Conservation (phyloP, 2,329 filamentous ascomycete species). For the Sphaerulina vaccinii region DNA sequence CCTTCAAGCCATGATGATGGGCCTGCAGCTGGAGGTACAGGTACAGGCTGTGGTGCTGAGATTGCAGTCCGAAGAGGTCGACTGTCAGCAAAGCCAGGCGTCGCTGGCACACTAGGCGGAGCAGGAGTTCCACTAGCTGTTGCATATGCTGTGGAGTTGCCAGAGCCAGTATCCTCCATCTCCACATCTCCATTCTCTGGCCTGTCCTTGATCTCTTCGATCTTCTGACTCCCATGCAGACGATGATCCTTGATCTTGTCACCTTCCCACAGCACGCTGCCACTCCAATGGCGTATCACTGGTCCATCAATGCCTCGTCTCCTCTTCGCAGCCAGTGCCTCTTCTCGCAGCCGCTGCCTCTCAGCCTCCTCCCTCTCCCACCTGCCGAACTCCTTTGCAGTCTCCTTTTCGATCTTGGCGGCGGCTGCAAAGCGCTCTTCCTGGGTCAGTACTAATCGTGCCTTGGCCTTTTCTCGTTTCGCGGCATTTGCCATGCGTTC, state of each 20-base stretch:
- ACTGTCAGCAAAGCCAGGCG: slow-evolving; percentile 18
- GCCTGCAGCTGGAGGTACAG: slow-evolving; percentile 19
- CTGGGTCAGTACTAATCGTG: slow-evolving; percentile 82
- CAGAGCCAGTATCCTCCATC: slow-evolving; percentile 1
- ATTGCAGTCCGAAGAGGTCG: slow-evolving; percentile 4
- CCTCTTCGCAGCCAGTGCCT: slow-evolving; percentile 82
- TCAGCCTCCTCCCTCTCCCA: slow-evolving; percentile 94
- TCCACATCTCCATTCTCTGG: slow-evolving; percentile 50
- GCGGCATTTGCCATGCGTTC: slow-evolving; percentile 61
- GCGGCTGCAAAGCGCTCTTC: slow-evolving; percentile 60
- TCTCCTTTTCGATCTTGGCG: slow-evolving; percentile 72
- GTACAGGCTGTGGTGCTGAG: background rate
- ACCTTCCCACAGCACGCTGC: slow-evolving; percentile 77
- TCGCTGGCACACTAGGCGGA: slow-evolving; percentile 12
- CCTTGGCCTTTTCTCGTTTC: slow-evolving; percentile 61
- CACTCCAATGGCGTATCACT: slow-evolving; percentile 90
- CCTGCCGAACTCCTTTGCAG: slow-evolving; percentile 76
- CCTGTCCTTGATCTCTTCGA: slow-evolving; percentile 28
- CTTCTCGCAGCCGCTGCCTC: slow-evolving; percentile 77
- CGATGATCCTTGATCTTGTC: slow-evolving; percentile 64
- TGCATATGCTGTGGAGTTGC: slow-evolving; percentile 10
- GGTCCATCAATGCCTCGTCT: slow-evolving; percentile 84
- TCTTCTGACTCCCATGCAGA: slow-evolving; percentile 36
- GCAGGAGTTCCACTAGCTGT: slow-evolving; percentile 8
- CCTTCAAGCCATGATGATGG: slow-evolving; percentile 42